phyloP scores from a whole-genome alignment of 257 asterid genomes.

The Leptodermis oblonga region DNA sequence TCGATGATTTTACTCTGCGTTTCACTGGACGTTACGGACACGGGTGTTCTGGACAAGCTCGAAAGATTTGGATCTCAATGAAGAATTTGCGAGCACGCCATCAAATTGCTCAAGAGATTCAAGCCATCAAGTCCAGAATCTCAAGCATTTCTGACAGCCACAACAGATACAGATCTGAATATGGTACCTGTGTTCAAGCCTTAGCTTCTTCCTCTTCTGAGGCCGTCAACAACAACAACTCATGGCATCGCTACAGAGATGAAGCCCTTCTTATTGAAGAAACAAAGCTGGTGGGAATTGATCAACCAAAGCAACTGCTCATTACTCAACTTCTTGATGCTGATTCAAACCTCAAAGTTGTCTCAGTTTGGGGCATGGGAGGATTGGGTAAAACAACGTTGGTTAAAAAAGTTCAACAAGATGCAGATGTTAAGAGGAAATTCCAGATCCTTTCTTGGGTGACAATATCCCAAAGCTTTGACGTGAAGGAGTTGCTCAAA shows the following conservation, averaged over 20 bases:
- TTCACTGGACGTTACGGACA: background rate
- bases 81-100: background rate
- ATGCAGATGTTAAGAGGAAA: background rate
- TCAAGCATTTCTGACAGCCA: background rate
- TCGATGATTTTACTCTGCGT: background rate
- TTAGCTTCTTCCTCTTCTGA: background rate
- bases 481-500: background rate
- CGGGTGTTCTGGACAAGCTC: background rate
- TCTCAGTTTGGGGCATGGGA: conserved; percentile 3
- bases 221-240: too few relatives aligned
- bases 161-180: background rate
- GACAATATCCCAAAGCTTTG: conserved; percentile 4
- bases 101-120: background rate
- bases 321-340: background rate
- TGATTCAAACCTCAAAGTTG: background rate
- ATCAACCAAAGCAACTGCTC: background rate
- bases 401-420: conserved; percentile 4
- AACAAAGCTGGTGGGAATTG: conserved; percentile 1
- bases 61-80: background rate
- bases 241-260: too few relatives aligned
- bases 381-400: too few relatives aligned
- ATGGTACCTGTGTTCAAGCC: background rate
- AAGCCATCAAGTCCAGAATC: background rate
- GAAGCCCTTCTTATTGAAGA: too few relatives aligned
- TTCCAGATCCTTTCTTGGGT: background rate